Evolutionary conservation across 2,329 filamentous ascomycete genomes (phyloP), one percentile per base, ranked within the genome.

Genomic region (Aquanectria penicillioides): DNA sequence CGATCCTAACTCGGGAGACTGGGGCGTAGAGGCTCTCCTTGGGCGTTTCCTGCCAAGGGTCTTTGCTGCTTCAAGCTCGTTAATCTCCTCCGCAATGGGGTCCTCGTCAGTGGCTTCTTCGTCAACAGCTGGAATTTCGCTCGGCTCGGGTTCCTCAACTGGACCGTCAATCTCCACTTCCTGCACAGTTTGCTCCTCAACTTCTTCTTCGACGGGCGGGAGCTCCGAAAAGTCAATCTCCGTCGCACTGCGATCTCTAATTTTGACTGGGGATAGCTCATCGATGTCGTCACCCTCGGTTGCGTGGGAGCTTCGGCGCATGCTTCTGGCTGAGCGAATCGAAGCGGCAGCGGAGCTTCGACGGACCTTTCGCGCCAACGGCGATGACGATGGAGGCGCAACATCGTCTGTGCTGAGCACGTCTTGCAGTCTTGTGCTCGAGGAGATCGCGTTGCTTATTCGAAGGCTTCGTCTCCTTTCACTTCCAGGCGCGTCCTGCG

Each of bases 401-500:
- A 63, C 71, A 12, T 73, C 69, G 13, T 74, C 71, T 2, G 70
- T 67, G 18, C 67, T 64, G 1, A 82, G 51, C 0, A 77, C 71
- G 50, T 76, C 73, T 38, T 82, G 79, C 13, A 86, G 67, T n/a
- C 77, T 75, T 0, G 75, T 71, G 18, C 77, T 81, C 3, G 77
- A 80, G 2, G 73, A 75, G 7, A 78, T 58, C 2, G 73, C 73
- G 1, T 72, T 74, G 28, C 71, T 73, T 7, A 74, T 66, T 12
- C 69, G 72, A 12, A 83, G 68, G 4, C 69, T 76, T 22, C 79
- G 77, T 44, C 83, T 74, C 8, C 78, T 79, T 1, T 84, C 85
- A 62, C 83, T 87, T 3, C 85, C 85, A 1, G 85, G 85, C 12
- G 83, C 84, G 62, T 83, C 71, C 8, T 66, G 73, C 1, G 86